Base-by-base conservation (phyloP, 2,329 filamentous ascomycete species). In the Colletotrichum sp. region DNA sequence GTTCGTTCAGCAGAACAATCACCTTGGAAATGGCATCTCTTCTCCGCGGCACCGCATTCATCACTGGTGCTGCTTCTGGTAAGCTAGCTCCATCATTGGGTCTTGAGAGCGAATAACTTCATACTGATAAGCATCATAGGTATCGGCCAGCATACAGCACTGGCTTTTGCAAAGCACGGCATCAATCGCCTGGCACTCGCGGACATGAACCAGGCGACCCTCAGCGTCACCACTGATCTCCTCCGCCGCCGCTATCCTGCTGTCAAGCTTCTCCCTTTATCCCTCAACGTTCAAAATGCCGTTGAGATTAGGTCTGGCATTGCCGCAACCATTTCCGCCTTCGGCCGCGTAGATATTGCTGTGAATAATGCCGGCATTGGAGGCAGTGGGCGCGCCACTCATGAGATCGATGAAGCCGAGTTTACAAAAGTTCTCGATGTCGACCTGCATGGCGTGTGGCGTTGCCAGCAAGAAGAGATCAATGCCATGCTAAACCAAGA, bases 371-470 rank as follows among this genome's bases (percentile, higher is more conserved):
- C 90, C 2, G 90, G 90, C 4, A 86, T 92, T 30, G 83, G 82
- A 8, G 89, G 88, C 1, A 79, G 79, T 1, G 81, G 85, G 32
- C 81, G 79, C 18, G 81, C 81, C 2, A 91, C 89, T 0, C 86
- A 90, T 71, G 85, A 90, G 72, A 79, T 86, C 55, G 81, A 83
- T 1, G 83, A 88, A 66, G 83, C 84, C 2, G 88, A 90, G 60
- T 92, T 90, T 85, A 80, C 87, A 52, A 83, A 85, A 8, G 84
- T 92, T 1, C 78, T 92, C 5, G 85, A 88, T 72, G 82, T 92
- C 62, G 90, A 93, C 76, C 84, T 91, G 26, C 87, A 87, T 59
- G 91, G 90, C 6, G 88, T 92, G 1, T 92, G 89, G 87, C 83
- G 90, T 28, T 92, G 90, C 77, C 89, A 92, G 79, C 84, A 86